Evolutionary conservation across 306 rosid species (phyloP).

Genomic region (Pachyrhizus erosus): DNA sequence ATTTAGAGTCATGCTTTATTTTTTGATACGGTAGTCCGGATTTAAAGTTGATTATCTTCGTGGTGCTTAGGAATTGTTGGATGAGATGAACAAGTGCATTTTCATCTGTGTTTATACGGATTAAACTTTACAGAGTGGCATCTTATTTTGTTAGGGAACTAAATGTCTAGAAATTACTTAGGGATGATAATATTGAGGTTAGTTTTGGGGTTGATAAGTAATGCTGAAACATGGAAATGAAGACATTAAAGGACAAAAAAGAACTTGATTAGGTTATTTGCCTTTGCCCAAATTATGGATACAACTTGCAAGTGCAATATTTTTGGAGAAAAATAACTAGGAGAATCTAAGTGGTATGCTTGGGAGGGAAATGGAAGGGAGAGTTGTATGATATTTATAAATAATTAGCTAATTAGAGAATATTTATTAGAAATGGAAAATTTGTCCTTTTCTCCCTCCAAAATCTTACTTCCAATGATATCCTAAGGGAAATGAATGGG

Average conservation of each 20-base stretch:
- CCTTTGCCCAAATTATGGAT: not conserved
- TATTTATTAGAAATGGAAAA: not conserved
- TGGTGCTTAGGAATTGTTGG: not conserved
- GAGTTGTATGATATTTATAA: not conserved
- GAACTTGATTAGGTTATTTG: too few relatives aligned
- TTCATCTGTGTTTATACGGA: not conserved
- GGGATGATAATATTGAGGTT: conserved; percentile 3
- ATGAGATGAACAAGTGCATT: not conserved
- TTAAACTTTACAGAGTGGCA: not conserved
- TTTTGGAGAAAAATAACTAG: not conserved
- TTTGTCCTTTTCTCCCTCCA: not conserved
- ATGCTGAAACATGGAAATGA: not conserved
- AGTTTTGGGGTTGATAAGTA: conserved; percentile 14
- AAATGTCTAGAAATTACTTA: not conserved
- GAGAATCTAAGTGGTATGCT: not conserved
- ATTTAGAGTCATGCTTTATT: conserved; percentile 28
- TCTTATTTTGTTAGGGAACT: not conserved
- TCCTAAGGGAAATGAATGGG: not conserved
- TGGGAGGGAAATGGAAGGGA: not conserved
- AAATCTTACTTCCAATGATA: not conserved
- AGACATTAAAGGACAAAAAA: conserved; percentile 12
- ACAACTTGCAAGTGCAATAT: conserved; percentile 4
- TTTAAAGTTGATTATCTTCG: not conserved
- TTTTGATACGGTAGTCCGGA: conserved; percentile 2
- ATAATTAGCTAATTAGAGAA: not conserved